Evolutionary conservation across 2,329 filamentous ascomycete species (phyloP).

Genomic region (Diplocarpon rosae): DNA sequence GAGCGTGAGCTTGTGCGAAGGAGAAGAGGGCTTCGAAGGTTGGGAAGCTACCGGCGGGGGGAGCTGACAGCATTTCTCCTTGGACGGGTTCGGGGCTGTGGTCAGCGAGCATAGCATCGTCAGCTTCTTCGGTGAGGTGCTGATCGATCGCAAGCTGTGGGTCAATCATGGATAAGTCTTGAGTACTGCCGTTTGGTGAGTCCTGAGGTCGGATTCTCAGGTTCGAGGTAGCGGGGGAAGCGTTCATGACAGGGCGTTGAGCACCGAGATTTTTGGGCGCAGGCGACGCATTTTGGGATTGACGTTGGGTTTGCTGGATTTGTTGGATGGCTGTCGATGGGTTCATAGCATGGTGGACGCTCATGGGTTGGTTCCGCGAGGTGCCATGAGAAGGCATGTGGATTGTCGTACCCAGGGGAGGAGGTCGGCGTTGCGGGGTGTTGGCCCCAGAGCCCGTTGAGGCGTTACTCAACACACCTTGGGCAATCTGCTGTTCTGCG

Average conservation of each 20-base stretch:
- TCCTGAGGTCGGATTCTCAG: conserved; percentile 18
- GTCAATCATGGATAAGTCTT: conserved; percentile 28
- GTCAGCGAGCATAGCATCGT: conserved; percentile 14
- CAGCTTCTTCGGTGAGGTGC: conserved; percentile 16
- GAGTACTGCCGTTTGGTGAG: conserved; percentile 16
- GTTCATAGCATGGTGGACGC: conserved; percentile 24
- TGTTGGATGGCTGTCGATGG: conserved; percentile 3
- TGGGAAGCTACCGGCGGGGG: conserved; percentile 52
- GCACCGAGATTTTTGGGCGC: conserved; percentile 18
- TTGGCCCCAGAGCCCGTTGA: conserved; percentile 17
- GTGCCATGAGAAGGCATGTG: conserved; percentile 24
- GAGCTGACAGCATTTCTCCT: conserved; percentile 29
- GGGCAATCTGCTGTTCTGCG: conserved; percentile 27
- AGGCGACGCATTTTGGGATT: conserved; percentile 25
- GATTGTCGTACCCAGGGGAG: conserved; percentile 24
- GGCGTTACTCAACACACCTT: conserved; percentile 24
- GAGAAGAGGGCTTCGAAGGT: conserved; percentile 55
- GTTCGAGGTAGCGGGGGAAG: conserved; percentile 21
- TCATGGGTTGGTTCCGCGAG: conserved; percentile 22
- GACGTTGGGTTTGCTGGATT: conserved; percentile 16
- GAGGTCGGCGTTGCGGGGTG: conserved; percentile 25
- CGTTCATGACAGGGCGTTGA: conserved; percentile 19
- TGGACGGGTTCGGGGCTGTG: conserved; percentile 14
- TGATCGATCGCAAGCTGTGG: conserved; percentile 26
- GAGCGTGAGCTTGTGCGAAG: conserved; percentile 52